Conservation (phyloP, 306 rosid species). For the Cucumis melo region DNA sequence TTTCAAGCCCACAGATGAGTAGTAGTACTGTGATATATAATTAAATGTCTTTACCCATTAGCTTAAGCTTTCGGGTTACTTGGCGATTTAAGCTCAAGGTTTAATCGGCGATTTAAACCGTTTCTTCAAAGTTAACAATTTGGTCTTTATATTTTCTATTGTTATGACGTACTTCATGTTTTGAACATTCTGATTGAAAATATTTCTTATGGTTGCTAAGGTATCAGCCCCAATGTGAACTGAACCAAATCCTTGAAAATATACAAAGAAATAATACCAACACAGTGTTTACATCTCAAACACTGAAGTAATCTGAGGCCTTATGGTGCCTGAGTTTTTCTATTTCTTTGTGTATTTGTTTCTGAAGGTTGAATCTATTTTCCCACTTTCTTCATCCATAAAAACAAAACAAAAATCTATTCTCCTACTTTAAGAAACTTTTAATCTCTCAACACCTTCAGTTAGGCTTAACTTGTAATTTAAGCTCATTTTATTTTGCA, state of each 20-base stretch:
- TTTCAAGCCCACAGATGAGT: too few relatives aligned
- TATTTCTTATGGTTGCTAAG: not conserved
- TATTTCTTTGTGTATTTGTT: not conserved
- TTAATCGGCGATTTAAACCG: too few relatives aligned
- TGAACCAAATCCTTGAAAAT: not conserved
- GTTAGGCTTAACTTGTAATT: not conserved
- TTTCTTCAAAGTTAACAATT: not conserved
- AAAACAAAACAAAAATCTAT: not conserved
- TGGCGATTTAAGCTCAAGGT: too few relatives aligned
- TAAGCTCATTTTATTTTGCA: not conserved
- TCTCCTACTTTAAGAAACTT: not conserved
- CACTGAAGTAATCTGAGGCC: not conserved
- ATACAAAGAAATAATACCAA: not conserved
- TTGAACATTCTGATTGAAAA: not conserved
- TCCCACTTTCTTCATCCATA: too few relatives aligned
- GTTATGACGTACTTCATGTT: not conserved
- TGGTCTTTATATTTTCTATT: not conserved
- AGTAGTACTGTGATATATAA: too few relatives aligned
- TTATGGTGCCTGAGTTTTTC: not conserved
- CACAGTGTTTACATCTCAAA: not conserved
- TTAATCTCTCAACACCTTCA: not conserved
- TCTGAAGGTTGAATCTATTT: not conserved
- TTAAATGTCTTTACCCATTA: too few relatives aligned
- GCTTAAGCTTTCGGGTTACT: too few relatives aligned
- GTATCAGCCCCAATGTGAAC: not conserved